These are phyloP conservation scores for Mortierella sp. DNA, from an alignment of 371 early-diverging fungal genomes.

Conservation along the genomic window DNA sequence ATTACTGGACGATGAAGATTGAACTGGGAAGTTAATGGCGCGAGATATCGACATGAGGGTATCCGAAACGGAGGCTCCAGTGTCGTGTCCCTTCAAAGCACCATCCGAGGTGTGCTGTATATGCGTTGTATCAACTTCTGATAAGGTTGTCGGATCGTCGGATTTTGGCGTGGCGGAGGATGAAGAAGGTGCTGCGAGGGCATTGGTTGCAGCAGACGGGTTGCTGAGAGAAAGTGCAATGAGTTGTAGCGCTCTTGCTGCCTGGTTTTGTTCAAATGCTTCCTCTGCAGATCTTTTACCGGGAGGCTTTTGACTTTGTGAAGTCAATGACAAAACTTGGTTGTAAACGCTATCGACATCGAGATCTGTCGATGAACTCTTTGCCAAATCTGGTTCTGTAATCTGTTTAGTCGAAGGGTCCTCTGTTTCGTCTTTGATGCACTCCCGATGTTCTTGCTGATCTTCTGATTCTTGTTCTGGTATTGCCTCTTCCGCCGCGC, in stretches of 20 bases:
- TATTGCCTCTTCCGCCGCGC: neutral
- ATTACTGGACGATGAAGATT: constrained; percentile 1
- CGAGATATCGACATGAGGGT: constrained; percentile 44
- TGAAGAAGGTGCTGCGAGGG: constrained; percentile 2
- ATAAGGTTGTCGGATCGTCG: neutral
- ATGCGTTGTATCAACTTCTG: constrained; percentile 3
- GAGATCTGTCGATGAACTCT: constrained; percentile 6
- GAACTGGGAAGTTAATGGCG: constrained; percentile 43
- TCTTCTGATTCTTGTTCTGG: neutral
- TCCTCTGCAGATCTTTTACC: constrained; percentile 42
- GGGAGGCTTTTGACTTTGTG: constrained; percentile 28
- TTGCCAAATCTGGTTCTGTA: constrained; percentile 6
- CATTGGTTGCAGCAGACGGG: constrained; percentile 6
- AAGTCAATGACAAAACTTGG: constrained; percentile 37
- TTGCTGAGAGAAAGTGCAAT: constrained; percentile 46
- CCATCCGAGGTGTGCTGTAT: constrained; percentile 7
- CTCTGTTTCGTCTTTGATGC: neutral
- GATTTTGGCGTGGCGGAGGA: neutral
- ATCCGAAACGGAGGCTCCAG: constrained; percentile 23
- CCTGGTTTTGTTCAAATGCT: constrained; percentile 42
- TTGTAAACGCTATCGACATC: constrained; percentile 31
- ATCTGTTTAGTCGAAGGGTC: neutral
- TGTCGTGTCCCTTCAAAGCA: constrained; percentile 5
- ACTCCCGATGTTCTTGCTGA: neutral
- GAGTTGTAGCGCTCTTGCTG: constrained; percentile 44